phyloP scores from a whole-genome alignment of 164 flowering plant genomes.

The Platanus orientalis region DNA sequence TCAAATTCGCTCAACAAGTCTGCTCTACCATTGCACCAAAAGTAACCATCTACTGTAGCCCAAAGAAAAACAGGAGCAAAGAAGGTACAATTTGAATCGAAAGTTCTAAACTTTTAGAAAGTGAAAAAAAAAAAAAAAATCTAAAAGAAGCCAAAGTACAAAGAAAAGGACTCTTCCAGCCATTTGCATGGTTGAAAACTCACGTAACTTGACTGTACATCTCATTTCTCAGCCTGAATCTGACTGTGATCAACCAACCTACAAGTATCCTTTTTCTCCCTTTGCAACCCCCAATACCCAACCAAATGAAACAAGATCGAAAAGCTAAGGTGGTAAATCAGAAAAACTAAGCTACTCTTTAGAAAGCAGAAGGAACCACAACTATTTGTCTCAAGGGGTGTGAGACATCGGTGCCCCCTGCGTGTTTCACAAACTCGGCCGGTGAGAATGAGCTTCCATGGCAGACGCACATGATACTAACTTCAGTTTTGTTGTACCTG shows the following conservation, averaged over 20 bases:
- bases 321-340: background rate
- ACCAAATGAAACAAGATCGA: background rate
- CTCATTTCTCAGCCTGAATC: background rate
- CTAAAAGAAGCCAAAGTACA: background rate
- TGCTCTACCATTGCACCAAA: too few species aligned
- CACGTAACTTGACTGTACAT: background rate
- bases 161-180: background rate
- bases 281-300: background rate
- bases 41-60: too few species aligned
- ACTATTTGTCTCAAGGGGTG: slow-evolving; percentile 58
- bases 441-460: slow-evolving; percentile 73
- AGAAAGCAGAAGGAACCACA: slow-evolving; percentile 42
- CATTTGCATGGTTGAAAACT: background rate
- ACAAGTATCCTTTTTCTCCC: background rate
- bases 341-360: slow-evolving; percentile 8
- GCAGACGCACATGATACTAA: slow-evolving; percentile 70
- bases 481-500: slow-evolving; percentile 53
- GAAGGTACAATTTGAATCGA: too few species aligned
- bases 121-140: too few species aligned
- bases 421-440: slow-evolving; percentile 67
- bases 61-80: too few species aligned
- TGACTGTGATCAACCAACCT: background rate
- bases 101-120: too few species aligned
- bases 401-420: slow-evolving; percentile 52
- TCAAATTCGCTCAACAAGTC: too few species aligned